phyloP scores from a whole-genome alignment of 345 rosid genomes.

The Pistacia integerrima region DNA sequence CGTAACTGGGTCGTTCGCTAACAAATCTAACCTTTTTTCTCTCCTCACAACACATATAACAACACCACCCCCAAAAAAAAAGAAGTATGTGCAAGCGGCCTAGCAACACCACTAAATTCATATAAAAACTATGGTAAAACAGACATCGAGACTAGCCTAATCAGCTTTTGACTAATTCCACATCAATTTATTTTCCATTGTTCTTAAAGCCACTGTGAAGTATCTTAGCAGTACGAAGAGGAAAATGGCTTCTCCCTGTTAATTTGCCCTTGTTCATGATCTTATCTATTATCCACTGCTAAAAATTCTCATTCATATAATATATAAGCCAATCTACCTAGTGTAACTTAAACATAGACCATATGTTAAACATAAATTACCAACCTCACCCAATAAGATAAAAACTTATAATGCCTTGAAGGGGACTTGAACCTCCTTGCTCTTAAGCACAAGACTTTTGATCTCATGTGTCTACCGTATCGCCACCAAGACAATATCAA shows the following conservation, averaged over 20 bases:
- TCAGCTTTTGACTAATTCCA: too few relatives aligned
- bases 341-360: background rate
- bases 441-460: background rate
- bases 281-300: background rate
- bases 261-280: background rate
- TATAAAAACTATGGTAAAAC: too few relatives aligned
- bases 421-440: constrained; percentile 4
- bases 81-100: too few relatives aligned
- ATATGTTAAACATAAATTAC: background rate
- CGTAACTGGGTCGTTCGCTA: too few relatives aligned
- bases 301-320: background rate
- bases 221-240: too few relatives aligned
- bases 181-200: background rate
- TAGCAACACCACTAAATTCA: too few relatives aligned
- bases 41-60: too few relatives aligned
- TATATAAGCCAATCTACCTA: background rate
- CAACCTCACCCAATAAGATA: background rate
- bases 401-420: constrained; percentile 1
- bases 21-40: too few relatives aligned
- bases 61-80: too few relatives aligned
- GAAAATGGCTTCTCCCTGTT: too few relatives aligned
- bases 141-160: too few relatives aligned
- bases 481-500: constrained; percentile 2
- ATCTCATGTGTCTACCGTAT: background rate
- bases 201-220: too few relatives aligned